A percentile compares a stretch with the other conserved stretches of the same genome.
phyloP scores from a whole-genome alignment of 2,329 filamentous ascomycete genomes.

The Fusarium tricinctum region DNA sequence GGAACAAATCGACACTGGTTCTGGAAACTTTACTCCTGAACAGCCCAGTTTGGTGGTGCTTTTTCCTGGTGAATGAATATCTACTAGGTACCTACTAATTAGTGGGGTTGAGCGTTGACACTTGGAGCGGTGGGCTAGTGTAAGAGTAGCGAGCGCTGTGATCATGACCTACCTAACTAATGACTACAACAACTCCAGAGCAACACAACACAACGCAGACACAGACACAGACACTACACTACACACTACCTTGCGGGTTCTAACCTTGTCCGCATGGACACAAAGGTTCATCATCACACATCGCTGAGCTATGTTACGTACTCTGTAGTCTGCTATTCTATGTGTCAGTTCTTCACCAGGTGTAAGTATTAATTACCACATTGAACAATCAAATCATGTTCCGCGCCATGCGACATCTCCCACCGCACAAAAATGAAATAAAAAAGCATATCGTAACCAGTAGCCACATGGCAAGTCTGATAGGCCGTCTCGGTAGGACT shows the following conservation, averaged over 20 bases:
- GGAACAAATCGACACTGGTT: conserved; percentile 21
- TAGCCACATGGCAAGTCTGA: conserved; percentile 32
- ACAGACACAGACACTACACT: no score
- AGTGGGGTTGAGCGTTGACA: conserved; percentile 3
- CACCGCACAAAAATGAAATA: background rate
- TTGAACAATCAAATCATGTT: conserved; percentile 2
- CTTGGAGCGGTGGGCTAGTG: conserved; percentile 20
- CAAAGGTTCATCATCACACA: conserved; percentile 11
- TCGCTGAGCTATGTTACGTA: background rate
- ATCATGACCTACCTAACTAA: background rate
- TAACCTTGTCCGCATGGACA: background rate
- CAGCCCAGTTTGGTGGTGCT: background rate
- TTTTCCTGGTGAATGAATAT: no score
- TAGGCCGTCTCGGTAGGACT: conserved; percentile 18
- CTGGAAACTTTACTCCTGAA: conserved; percentile 11
- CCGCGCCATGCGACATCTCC: conserved; percentile 17
- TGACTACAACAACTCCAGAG: background rate
- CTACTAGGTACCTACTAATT: no score
- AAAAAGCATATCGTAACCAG: background rate
- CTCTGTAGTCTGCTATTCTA: background rate
- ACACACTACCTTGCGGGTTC: conserved; percentile 8
- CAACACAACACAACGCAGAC: background rate
- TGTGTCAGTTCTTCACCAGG: background rate
- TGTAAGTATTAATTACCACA: background rate
- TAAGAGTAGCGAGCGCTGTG: background rate